Percentiles rank a stretch among this genome's conserved stretches.
These are phyloP conservation scores for Passiflora organensis DNA, from an alignment of 345 rosid species.

Conservation along the genomic window DNA sequence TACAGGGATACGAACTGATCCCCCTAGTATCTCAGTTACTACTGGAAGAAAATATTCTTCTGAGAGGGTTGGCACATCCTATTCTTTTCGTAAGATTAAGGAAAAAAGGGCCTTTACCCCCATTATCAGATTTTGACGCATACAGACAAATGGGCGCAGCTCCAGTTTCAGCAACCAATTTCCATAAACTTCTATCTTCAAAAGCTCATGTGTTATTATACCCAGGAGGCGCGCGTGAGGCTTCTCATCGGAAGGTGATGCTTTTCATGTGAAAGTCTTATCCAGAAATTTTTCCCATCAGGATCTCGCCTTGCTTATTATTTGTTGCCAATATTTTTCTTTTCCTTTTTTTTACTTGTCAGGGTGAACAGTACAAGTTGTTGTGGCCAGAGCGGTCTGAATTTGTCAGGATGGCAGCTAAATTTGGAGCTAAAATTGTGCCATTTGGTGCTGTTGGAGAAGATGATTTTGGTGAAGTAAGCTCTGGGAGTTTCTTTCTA, in stretches of 20 bases:
- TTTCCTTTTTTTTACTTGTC: conserved; percentile 3
- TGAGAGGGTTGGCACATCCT: conserved; percentile 54
- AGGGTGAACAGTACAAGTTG: conserved; percentile 77
- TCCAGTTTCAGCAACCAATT: conserved; percentile 56
- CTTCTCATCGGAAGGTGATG: conserved; percentile 56
- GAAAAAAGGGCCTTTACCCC: conserved; percentile 20
- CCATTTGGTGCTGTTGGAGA: conserved; percentile 77
- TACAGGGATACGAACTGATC: conserved; percentile 40
- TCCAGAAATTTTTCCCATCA: background rate
- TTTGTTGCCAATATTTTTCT: background rate
- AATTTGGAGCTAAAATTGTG: conserved; percentile 70
- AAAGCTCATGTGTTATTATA: conserved; percentile 61
- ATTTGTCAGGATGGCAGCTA: conserved; percentile 78
- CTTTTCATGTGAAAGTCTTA: too few species aligned
- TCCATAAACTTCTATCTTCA: conserved; percentile 56
- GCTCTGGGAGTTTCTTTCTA: conserved; percentile 4
- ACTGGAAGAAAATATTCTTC: conserved; percentile 37
- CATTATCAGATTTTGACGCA: conserved; percentile 28
- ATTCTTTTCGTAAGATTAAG: conserved; percentile 18
- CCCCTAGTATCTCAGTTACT: conserved; percentile 29
- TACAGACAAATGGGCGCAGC: conserved; percentile 61
- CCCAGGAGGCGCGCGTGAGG: conserved; percentile 84
- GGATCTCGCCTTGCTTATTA: background rate
- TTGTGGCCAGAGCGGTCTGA: conserved; percentile 74
- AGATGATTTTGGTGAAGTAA: conserved; percentile 66